Conservation (phyloP, 495 filamentous ascomycete genomes). For the Aspergillus baeticus region DNA sequence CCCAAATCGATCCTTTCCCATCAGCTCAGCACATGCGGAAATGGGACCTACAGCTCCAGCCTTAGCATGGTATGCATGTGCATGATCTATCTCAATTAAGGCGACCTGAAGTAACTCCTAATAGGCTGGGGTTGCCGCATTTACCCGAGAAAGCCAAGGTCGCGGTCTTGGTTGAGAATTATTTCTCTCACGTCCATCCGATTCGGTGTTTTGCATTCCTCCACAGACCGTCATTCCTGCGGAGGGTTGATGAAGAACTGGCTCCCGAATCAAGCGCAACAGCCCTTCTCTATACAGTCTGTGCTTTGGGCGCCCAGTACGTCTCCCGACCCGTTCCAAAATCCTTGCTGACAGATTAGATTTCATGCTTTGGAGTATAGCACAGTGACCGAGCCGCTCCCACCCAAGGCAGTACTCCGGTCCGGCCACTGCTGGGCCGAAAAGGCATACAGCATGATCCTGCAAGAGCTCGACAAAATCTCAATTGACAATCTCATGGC, state of each 20-base stretch:
- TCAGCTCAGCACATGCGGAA: neutral
- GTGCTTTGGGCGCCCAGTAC: conserved; percentile 38
- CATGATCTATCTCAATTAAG: neutral
- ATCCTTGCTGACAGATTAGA: conserved; percentile 5
- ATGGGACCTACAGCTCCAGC: neutral
- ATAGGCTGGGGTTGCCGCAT: conserved; percentile 21
- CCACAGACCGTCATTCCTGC: conserved; percentile 34
- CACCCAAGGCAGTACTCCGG: conserved; percentile 19
- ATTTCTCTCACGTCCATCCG: conserved; percentile 38
- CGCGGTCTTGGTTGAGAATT: conserved; percentile 29
- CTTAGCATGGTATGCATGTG: conserved; percentile 1
- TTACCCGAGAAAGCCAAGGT: conserved; percentile 25
- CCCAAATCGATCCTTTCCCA: too few relatives aligned
- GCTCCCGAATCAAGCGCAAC: conserved; percentile 8
- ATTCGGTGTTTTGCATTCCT: conserved; percentile 38
- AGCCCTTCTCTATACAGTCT: conserved; percentile 35
- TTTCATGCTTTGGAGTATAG: conserved; percentile 27
- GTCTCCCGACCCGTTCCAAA: neutral
- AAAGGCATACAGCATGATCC: conserved; percentile 24
- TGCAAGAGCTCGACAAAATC: conserved; percentile 31
- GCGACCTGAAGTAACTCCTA: neutral
- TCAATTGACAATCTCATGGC: conserved; percentile 36
- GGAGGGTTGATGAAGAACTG: conserved; percentile 25
- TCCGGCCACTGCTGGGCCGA: conserved; percentile 29
- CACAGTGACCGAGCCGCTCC: conserved; percentile 15